phyloP scores from a whole-genome alignment of 192 early-diverging fungal species.

The Coemansia sp. region DNA sequence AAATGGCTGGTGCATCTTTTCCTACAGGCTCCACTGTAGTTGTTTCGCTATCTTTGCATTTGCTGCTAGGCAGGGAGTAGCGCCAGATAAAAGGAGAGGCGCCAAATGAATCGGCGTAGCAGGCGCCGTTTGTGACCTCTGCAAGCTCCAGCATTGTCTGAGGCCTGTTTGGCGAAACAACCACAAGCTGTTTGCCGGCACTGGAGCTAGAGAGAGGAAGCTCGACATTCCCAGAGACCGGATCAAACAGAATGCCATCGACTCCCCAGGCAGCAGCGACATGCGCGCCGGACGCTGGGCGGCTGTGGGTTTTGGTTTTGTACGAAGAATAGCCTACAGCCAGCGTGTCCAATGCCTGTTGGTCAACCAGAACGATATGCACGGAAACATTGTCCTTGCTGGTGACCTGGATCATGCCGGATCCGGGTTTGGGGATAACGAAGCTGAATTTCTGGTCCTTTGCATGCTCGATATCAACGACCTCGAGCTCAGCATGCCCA shows the following conservation, averaged over 20 bases:
- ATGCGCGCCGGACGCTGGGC: neutral
- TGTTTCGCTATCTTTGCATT: neutral
- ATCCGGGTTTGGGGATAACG: conserved; percentile 41
- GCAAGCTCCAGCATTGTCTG: neutral
- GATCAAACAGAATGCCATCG: conserved; percentile 21
- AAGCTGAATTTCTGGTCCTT: conserved; percentile 45
- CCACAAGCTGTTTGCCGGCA: neutral
- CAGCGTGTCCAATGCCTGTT: conserved; percentile 38
- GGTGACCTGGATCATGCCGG: conserved; percentile 18
- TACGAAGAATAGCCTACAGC: conserved; percentile 25
- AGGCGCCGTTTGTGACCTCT: neutral
- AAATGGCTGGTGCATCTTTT: no score
- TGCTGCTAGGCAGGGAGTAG: neutral
- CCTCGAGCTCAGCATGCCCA: conserved; percentile 45
- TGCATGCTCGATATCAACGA: conserved; percentile 48
- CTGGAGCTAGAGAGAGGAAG: conserved; percentile 1
- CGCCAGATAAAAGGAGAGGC: conserved; percentile 29
- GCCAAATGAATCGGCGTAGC: neutral
- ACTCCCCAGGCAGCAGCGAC: conserved; percentile 37
- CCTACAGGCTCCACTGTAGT: neutral
- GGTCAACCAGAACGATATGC: conserved; percentile 25
- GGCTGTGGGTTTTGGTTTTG: neutral
- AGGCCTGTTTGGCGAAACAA: conserved; percentile 24
- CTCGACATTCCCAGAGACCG: conserved; percentile 8
- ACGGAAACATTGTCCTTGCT: conserved; percentile 16